phyloP scores from a whole-genome alignment of 225 moss, liverwort and hornwort species.

The Marchantia polymorpha region DNA sequence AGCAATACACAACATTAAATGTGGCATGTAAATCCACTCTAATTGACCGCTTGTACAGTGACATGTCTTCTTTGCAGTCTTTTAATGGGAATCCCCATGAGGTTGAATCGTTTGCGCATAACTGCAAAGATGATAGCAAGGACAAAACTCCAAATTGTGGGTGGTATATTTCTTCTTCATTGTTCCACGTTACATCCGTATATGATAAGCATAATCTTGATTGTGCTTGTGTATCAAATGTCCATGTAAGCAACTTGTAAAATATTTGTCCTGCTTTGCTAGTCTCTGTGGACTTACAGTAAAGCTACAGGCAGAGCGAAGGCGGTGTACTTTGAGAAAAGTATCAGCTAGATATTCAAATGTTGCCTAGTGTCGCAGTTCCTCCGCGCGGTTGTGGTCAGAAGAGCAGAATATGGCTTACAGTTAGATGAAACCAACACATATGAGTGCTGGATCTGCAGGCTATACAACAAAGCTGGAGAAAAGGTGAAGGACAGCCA shows the following conservation, averaged over 20 bases:
- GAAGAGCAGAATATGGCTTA: constrained; percentile 30
- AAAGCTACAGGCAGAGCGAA: too few relatives aligned
- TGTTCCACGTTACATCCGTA: not conserved
- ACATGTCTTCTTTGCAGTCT: constrained; percentile 27
- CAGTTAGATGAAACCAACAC: constrained; percentile 37
- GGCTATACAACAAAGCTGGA: constrained; percentile 30
- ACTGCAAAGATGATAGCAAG: constrained; percentile 15
- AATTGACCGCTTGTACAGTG: constrained; percentile 25
- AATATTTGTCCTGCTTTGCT: not conserved
- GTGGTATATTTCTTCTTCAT: constrained; percentile 25
- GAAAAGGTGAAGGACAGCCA: constrained; percentile 28
- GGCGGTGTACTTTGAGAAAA: not conserved
- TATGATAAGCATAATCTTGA: not conserved
- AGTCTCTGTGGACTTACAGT: too few relatives aligned
- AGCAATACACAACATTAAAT: not conserved
- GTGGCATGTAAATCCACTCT: not conserved
- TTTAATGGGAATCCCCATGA: constrained; percentile 34
- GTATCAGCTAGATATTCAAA: not conserved
- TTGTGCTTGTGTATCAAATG: not conserved
- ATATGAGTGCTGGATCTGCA: constrained; percentile 41
- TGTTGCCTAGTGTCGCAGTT: not conserved
- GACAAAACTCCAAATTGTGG: constrained; percentile 26
- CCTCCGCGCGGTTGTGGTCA: constrained; percentile 21
- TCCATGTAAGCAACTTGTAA: not conserved
- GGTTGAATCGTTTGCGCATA: constrained; percentile 14